These are phyloP conservation scores for Ceratocystis lukuohia DNA, from an alignment of 2,329 filamentous ascomycete species.

Conservation along the genomic window DNA sequence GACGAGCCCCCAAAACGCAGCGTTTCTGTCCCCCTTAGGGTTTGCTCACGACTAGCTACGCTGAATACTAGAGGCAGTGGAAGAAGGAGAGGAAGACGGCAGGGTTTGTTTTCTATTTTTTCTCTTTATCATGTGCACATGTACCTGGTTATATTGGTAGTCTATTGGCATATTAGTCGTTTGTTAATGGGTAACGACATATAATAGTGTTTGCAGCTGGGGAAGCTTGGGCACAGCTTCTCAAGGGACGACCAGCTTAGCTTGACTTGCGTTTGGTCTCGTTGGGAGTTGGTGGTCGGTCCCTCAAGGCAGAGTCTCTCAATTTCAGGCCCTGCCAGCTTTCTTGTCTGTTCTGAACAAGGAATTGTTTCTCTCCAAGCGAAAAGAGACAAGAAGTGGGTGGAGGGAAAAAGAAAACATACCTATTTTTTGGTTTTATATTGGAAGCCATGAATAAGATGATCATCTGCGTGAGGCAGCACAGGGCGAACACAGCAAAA, in stretches of 20 bases:
- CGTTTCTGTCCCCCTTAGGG: not conserved
- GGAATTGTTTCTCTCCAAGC: not conserved
- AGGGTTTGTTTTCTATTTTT: too few relatives aligned
- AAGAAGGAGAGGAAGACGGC: too few relatives aligned
- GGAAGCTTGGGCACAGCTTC: too few relatives aligned
- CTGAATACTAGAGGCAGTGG: not conserved
- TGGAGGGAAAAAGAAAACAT: not conserved
- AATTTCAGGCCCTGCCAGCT: not conserved
- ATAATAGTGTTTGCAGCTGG: too few relatives aligned
- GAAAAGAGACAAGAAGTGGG: not conserved
- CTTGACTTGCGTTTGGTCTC: too few relatives aligned
- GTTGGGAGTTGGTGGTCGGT: too few relatives aligned
- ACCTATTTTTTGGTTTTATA: not conserved
- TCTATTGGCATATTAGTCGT: not conserved
- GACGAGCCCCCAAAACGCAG: not conserved
- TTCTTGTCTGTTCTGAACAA: not conserved
- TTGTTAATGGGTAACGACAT: too few relatives aligned
- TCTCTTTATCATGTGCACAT: too few relatives aligned
- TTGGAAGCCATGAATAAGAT: not conserved
- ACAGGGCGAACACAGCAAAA: not conserved
- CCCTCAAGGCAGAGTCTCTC: too few relatives aligned
- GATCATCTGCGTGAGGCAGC: not conserved
- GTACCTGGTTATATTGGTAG: not conserved
- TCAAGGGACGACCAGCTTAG: too few relatives aligned
- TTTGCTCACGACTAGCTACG: not conserved